Evolutionary conservation across 2,329 filamentous ascomycete species (phyloP).

Genomic region (Colletotrichum sp.): DNA sequence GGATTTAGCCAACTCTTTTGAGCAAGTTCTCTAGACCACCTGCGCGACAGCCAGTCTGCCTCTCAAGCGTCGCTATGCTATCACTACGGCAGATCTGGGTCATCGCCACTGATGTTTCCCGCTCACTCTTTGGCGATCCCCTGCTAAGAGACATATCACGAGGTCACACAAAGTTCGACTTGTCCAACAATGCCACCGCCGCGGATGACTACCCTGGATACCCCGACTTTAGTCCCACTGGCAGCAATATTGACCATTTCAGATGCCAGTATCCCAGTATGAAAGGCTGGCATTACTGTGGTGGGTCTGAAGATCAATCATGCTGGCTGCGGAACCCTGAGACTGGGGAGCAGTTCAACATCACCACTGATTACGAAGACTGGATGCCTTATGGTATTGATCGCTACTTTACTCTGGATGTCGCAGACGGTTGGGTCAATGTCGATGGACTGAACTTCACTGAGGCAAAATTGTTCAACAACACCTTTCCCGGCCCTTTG

Average conservation of each 20-base stretch:
- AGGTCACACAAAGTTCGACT: background rate
- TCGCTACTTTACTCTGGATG: conserved; percentile 25
- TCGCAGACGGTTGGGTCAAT: conserved; percentile 21
- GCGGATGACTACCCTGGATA: background rate
- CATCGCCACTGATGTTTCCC: background rate
- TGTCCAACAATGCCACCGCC: background rate
- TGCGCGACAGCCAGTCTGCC: background rate
- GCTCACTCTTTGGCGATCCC: background rate
- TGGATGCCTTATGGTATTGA: conserved; percentile 23
- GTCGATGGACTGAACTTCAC: conserved; percentile 27
- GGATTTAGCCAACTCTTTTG: background rate
- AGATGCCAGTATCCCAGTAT: conserved; percentile 29
- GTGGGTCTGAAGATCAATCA: conserved; percentile 25
- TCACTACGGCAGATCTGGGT: background rate
- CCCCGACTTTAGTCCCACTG: background rate
- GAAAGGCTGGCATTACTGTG: conserved; percentile 28
- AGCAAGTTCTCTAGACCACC: background rate
- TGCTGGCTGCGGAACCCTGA: conserved; percentile 30
- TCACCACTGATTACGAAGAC: conserved; percentile 31
- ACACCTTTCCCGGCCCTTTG: conserved; percentile 30
- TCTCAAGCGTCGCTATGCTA: background rate
- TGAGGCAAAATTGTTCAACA: conserved; percentile 29
- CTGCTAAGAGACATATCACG: background rate
- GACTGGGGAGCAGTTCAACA: conserved; percentile 26
- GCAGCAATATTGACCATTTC: conserved; percentile 21